Percentiles rank a stretch among this genome's conserved stretches.
Evolutionary conservation across 495 filamentous ascomycete species (phyloP).

Genomic region (Trichocladium uniseriatum): DNA sequence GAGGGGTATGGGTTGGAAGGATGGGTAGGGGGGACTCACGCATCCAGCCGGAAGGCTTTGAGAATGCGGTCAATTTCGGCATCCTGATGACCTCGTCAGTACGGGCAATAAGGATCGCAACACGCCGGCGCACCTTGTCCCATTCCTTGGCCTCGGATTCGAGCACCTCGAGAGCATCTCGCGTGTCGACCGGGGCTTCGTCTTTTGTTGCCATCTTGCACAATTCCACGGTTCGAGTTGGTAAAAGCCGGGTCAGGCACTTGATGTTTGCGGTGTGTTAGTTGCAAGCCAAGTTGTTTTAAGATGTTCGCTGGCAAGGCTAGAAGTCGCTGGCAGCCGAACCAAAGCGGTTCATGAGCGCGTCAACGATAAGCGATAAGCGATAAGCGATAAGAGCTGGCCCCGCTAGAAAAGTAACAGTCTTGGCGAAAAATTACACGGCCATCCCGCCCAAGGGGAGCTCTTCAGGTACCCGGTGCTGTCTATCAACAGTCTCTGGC

Average conservation of each 20-base stretch:
- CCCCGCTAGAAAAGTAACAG: slow-evolving; percentile 21
- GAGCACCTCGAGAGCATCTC: slow-evolving; percentile 70
- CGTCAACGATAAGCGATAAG: slow-evolving; percentile 7
- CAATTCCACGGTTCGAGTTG: no score
- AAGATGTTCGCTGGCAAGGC: not conserved
- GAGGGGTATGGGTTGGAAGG: not conserved
- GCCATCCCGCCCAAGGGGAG: not conserved
- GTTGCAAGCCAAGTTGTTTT: no score
- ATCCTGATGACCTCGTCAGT: slow-evolving; percentile 48
- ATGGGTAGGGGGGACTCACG: slow-evolving; percentile 42
- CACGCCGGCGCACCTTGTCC: slow-evolving; percentile 48
- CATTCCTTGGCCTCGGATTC: slow-evolving; percentile 86
- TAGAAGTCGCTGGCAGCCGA: not conserved
- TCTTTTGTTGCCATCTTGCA: slow-evolving; percentile 19
- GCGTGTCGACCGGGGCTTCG: slow-evolving; percentile 21
- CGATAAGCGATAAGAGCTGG: slow-evolving; percentile 15
- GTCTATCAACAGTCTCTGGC: not conserved
- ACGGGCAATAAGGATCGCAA: not conserved
- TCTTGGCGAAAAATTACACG: not conserved
- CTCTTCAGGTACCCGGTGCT: not conserved
- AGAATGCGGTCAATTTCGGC: slow-evolving; percentile 93
- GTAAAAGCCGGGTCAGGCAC: no score
- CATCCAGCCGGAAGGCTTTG: slow-evolving; percentile 80
- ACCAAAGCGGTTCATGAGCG: not conserved
- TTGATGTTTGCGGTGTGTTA: no score